These are phyloP conservation scores for Jimgerdemannia flammicorona DNA, from an alignment of 192 early-diverging fungal genomes.

Conservation along the genomic window DNA sequence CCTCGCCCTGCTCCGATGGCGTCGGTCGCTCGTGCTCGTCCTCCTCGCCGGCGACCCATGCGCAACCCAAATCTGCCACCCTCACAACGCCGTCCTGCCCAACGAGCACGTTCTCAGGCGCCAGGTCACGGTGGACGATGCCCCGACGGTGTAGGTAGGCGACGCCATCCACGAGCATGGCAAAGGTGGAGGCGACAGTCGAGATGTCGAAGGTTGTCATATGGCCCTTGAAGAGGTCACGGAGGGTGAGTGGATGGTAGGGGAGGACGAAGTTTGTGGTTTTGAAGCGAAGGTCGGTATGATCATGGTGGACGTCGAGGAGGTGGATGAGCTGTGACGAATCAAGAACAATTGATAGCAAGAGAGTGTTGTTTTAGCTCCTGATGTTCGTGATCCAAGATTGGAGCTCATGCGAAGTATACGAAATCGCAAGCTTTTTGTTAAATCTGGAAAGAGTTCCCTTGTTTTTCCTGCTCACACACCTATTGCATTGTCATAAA, in stretches of 20 bases:
- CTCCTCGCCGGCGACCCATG: not conserved
- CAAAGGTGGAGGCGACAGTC: conserved; percentile 25
- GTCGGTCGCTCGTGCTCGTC: not conserved
- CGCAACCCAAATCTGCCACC: conserved; percentile 77
- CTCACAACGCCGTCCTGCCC: conserved; percentile 31
- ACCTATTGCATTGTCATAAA: not conserved
- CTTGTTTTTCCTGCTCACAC: no score
- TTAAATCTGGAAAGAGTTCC: no score
- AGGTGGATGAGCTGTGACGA: not conserved
- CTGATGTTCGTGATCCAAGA: no score
- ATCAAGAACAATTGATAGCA: not conserved
- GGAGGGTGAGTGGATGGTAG: conserved; percentile 12
- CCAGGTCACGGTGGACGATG: conserved; percentile 86
- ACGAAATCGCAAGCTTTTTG: no score
- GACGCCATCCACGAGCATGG: conserved; percentile 70
- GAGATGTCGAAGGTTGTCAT: not conserved
- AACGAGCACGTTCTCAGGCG: conserved; percentile 83
- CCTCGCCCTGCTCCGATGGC: conserved; percentile 4
- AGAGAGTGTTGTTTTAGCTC: no score
- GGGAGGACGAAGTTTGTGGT: conserved; percentile 2
- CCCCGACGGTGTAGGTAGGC: conserved; percentile 69
- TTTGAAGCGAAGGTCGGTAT: not conserved
- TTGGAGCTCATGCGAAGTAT: no score
- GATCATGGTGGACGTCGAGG: not conserved
- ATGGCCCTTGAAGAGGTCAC: conserved; percentile 6